phyloP scores from a whole-genome alignment of 108 stramenopile species.

The Thalassiosira profunda region DNA sequence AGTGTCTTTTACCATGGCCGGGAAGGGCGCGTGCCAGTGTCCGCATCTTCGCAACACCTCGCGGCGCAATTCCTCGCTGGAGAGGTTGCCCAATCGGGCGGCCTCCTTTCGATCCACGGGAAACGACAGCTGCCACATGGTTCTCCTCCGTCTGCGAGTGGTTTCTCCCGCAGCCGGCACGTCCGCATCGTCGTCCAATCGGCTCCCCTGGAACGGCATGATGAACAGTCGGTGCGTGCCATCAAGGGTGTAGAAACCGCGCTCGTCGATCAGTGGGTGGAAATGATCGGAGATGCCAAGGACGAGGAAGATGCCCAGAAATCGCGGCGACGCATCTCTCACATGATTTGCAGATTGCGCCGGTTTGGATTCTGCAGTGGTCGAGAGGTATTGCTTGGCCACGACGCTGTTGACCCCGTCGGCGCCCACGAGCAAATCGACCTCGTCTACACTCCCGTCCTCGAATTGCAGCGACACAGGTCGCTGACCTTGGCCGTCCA shows the following conservation, averaged over 20 bases:
- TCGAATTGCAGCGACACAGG: constrained; percentile 48
- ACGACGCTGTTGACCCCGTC: constrained; percentile 86
- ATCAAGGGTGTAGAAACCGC: constrained; percentile 88
- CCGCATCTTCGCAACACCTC: constrained; percentile 62
- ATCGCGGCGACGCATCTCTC: constrained; percentile 35
- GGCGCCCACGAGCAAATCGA: constrained; percentile 82
- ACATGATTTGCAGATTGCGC: neutral
- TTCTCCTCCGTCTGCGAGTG: constrained; percentile 29
- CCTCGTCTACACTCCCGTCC: constrained; percentile 51
- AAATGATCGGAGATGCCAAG: constrained; percentile 72
- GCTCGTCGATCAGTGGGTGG: constrained; percentile 78
- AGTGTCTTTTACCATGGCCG: constrained; percentile 71
- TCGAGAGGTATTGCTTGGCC: constrained; percentile 46
- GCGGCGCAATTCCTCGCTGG: constrained; percentile 38
- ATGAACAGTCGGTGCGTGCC: constrained; percentile 80
- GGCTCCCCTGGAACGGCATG: constrained; percentile 82
- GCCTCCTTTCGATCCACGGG: constrained; percentile 34
- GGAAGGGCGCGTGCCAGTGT: constrained; percentile 79
- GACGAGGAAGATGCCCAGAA: constrained; percentile 74
- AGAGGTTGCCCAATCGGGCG: constrained; percentile 27
- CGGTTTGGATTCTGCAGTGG: constrained; percentile 18
- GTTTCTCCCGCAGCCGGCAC: neutral
- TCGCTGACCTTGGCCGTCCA: neutral
- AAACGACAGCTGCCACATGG: constrained; percentile 93
- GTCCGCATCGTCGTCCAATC: constrained; percentile 35